Conservation (phyloP, 306 rosid species). For the Trifolium dubium region DNA sequence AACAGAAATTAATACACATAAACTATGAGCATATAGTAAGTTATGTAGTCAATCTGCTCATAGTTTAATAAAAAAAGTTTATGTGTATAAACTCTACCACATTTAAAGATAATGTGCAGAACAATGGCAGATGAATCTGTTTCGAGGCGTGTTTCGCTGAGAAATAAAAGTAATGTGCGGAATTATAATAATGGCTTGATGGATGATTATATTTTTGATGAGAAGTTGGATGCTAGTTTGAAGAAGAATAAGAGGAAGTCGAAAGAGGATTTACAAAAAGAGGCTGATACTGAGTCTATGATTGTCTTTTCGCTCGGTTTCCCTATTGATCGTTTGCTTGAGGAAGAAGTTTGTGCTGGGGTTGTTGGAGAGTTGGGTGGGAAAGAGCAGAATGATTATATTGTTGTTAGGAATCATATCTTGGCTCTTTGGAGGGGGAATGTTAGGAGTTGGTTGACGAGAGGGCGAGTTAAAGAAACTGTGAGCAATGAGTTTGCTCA, state of each 20-base stretch:
- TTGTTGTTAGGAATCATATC: conserved; percentile 91
- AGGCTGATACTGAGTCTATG: conserved; percentile 92
- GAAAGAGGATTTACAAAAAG: conserved; percentile 76
- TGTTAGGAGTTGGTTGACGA: conserved; percentile 77
- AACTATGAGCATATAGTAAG: too few species aligned
- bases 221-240: conserved; percentile 65
- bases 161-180: conserved; percentile 64
- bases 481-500: conserved; percentile 75
- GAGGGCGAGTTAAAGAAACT: conserved; percentile 77
- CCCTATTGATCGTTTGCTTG: conserved; percentile 81
- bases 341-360: conserved; percentile 79
- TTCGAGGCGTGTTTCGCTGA: conserved; percentile 53
- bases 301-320: conserved; percentile 85
- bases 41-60: too few species aligned
- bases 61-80: too few species aligned
- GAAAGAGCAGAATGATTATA: conserved; percentile 90
- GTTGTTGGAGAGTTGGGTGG: conserved; percentile 85
- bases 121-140: too few species aligned
- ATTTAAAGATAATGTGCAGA: too few species aligned
- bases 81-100: too few species aligned
- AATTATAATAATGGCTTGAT: conserved; percentile 78
- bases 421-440: conserved; percentile 86
- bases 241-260: conserved; percentile 63
- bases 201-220: conserved; percentile 75
- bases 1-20: too few species aligned